phyloP scores from a whole-genome alignment of 2,329 filamentous ascomycete genomes.

The Ascosphaera acerosa region DNA sequence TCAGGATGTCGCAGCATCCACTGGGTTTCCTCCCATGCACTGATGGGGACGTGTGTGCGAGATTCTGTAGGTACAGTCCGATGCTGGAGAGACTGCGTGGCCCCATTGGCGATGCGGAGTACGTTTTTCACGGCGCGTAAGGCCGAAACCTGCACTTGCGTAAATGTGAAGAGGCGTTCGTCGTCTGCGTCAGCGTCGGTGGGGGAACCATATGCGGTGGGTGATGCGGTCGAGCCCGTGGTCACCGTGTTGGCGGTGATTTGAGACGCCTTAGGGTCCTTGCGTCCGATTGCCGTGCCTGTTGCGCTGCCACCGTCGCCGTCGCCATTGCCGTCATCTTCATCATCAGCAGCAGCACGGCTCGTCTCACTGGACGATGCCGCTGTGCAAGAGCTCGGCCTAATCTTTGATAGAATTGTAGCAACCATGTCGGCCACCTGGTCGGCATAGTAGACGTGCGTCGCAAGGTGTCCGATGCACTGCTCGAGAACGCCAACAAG shows the following conservation, averaged over 20 bases:
- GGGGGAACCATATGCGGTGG: background rate
- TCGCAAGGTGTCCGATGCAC: conserved; percentile 76
- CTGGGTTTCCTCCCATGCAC: conserved; percentile 89
- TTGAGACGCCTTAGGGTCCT: conserved; percentile 7
- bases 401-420: conserved; percentile 52
- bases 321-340: conserved; percentile 21
- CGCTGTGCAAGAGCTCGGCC: conserved; percentile 35
- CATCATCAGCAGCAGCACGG: conserved; percentile 20
- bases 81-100: conserved; percentile 21
- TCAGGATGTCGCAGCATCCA: conserved; percentile 69
- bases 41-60: conserved; percentile 48
- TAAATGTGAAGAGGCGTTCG: conserved; percentile 36
- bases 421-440: conserved; percentile 88
- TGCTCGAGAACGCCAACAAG: conserved; percentile 47
- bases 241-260: background rate
- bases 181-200: conserved; percentile 23
- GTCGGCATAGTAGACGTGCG: conserved; percentile 89
- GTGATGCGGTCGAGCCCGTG: background rate
- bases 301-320: conserved; percentile 23
- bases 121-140: conserved; percentile 63
- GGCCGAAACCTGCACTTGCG: conserved; percentile 35
- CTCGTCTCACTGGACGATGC: background rate
- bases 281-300: conserved; percentile 21
- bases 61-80: conserved; percentile 21
- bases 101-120: conserved; percentile 52